Base-by-base conservation (phyloP, 495 filamentous ascomycete genomes). In the Chaetomium fimeti region DNA sequence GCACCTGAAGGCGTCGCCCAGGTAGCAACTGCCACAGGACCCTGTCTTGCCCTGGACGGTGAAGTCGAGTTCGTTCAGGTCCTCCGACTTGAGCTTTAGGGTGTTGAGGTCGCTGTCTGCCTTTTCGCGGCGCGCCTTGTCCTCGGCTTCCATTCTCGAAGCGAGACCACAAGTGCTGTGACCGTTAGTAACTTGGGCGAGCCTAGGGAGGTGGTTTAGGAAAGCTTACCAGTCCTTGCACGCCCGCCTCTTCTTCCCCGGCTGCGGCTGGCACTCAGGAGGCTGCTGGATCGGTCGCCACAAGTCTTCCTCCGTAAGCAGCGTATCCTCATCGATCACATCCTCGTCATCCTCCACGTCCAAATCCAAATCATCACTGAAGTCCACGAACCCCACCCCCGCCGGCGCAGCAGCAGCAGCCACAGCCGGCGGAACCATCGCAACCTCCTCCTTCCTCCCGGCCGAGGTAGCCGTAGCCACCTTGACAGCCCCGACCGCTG, bases 41-140 rank as follows among this genome's bases (percentile, higher is more conserved):
- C 95, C 93, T 0, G 91, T 89, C 79, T 97, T 98, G 58, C 95
- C 94, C 71, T 93, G 83, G 18, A 98, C 92, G 2, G 94, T 98
- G 74, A 98, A 96, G 74, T 98, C 94, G 20, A 98, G 81, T 75
- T 97, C 91, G 64, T 82, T 86, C 56, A 98, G 79, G 70, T 98
- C 94, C 67, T 88, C 86, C 2, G 85, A 79, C 40, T 83, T 83
- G 56, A 98, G 81, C 80, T 96, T 97, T 55, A 92, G 72, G 27
- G 81, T 72, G 51, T 77, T 72, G n/a, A 83, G 75, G 27, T 76
- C 74, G 24, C 72, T 71, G 61, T 87, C 83, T 0, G 82, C 82
- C 60, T 83, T 79, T 36, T 80, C 76, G 11, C 90, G 84, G 63
- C 87, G 88, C 55, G 85, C 84, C 49, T 80, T 82, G 68, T 97